Base-by-base conservation (phyloP, 23 red algal species). In the Gracilaria vermiculophylla region DNA sequence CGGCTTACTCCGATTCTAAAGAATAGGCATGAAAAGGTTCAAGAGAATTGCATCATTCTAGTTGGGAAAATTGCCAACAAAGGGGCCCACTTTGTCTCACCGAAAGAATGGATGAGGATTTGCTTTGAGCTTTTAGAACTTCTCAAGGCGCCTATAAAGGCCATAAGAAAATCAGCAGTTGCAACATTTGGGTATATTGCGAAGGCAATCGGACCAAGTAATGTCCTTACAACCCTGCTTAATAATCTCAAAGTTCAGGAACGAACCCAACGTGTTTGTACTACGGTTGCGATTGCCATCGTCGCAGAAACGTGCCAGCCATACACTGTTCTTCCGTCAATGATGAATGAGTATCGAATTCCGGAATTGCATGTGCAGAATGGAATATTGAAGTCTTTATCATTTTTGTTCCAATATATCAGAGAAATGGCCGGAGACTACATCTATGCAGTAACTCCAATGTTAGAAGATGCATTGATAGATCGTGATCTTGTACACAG, bases 341-440 rank as follows among this genome's bases (percentile, higher is more conserved):
- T 99, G 84, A 89, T 99, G 89, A 85, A 99, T 67, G 97, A 95
- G 57, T 99, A 99, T 81, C 84, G 92, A 35, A 94, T 88, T 62
- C 88, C 92, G 1, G 97, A 95, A 27, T 57, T 95, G 67, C 85
- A 99, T 62, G 97, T 95, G 32, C 97, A 99, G 49, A 99, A 91
- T 79, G 97, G 97, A 31, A 91, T 99, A 20, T 70, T 99, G 31
- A 99, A 99, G 61, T 87, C 93, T 0, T 31, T 99, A 1, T 89
- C 92, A 16, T 99, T 99, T 79, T 78, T 95, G n/a, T 99, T 92
- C 76, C 88, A 95, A 69, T 99, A 93, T 53, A 90, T 95, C 27
- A 76, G 97, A 27, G 33, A 66, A 15, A 88, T 81, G 81, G 75
- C 82, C 44, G 81, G 81, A 21, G 92, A 95, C 53, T 95, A 95